Evolutionary conservation across 345 rosid species (phyloP).

Genomic region (Reutealis trisperma): DNA sequence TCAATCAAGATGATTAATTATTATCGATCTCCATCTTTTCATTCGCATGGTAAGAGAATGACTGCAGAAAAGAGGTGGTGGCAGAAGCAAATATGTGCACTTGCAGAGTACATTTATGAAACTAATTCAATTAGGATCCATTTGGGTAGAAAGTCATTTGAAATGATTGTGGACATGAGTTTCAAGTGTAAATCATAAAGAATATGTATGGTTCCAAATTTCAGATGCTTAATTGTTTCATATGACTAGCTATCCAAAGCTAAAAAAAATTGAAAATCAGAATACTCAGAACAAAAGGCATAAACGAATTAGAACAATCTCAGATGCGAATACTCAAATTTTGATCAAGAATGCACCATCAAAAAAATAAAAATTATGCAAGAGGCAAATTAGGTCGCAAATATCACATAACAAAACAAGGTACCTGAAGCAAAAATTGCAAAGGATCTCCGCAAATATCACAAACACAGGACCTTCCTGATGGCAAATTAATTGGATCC

Average conservation of each 20-base stretch:
- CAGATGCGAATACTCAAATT: not conserved
- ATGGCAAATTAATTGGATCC: constrained; percentile 79
- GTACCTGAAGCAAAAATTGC: constrained; percentile 89
- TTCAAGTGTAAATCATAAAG: too few relatives aligned
- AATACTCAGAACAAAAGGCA: not conserved
- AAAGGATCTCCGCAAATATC: constrained; percentile 82
- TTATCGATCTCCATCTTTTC: not conserved
- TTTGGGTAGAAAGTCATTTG: too few relatives aligned
- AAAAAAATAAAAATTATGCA: not conserved
- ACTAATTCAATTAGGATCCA: too few relatives aligned
- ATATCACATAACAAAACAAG: not conserved
- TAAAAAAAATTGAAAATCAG: not conserved
- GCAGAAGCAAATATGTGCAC: too few relatives aligned
- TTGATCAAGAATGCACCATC: not conserved
- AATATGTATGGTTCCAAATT: too few relatives aligned
- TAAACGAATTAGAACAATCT: not conserved
- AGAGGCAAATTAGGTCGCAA: too few relatives aligned
- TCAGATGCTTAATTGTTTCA: too few relatives aligned
- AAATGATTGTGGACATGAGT: too few relatives aligned
- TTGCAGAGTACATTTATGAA: too few relatives aligned
- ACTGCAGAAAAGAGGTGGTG: too few relatives aligned
- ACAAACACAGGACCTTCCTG: constrained; percentile 60
- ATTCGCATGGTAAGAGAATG: not conserved
- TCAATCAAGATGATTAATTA: constrained; percentile 8
- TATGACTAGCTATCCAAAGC: too few relatives aligned